phyloP scores from a whole-genome alignment of 805 yeast genomes.

The Yamadazyma paraphyllophila region DNA sequence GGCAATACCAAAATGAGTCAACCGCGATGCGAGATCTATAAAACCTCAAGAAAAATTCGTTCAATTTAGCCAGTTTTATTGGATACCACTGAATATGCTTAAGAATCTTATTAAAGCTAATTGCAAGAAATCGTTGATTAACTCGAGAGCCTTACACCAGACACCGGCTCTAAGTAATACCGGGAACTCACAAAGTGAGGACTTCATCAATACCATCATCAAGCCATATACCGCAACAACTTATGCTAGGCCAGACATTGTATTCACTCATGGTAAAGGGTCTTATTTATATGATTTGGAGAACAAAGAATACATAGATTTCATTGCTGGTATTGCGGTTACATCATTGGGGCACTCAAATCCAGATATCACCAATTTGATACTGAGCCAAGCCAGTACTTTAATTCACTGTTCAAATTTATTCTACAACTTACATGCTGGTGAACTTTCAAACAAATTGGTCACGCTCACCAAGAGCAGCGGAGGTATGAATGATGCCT shows the following conservation, averaged over 20 bases:
- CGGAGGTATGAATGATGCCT: constrained; percentile 82
- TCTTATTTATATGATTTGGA: constrained; percentile 79
- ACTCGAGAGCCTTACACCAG: not conserved
- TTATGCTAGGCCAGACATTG: constrained; percentile 74
- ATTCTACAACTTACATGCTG: constrained; percentile 81
- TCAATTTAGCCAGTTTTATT: not conserved
- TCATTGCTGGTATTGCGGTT: constrained; percentile 95
- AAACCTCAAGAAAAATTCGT: not conserved
- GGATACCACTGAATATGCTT: not conserved
- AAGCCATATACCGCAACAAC: constrained; percentile 68
- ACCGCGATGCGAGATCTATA: constrained; percentile 33
- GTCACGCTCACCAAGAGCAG: constrained; percentile 63
- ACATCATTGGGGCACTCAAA: constrained; percentile 91
- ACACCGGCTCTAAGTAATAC: constrained; percentile 8
- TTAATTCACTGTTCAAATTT: constrained; percentile 84
- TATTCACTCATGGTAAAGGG: constrained; percentile 78
- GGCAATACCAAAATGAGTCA: constrained; percentile 27
- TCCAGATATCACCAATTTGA: constrained; percentile 66
- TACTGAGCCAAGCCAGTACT: constrained; percentile 67
- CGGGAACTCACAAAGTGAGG: constrained; percentile 29
- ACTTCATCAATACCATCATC: constrained; percentile 44
- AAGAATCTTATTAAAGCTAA: not conserved
- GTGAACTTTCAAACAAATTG: constrained; percentile 69
- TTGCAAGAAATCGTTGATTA: not conserved
- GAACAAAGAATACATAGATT: constrained; percentile 77